Evolutionary conservation across 345 rosid species (phyloP), one percentile per base, ranked within the genome.

Genomic region (Sonneratia alba): DNA sequence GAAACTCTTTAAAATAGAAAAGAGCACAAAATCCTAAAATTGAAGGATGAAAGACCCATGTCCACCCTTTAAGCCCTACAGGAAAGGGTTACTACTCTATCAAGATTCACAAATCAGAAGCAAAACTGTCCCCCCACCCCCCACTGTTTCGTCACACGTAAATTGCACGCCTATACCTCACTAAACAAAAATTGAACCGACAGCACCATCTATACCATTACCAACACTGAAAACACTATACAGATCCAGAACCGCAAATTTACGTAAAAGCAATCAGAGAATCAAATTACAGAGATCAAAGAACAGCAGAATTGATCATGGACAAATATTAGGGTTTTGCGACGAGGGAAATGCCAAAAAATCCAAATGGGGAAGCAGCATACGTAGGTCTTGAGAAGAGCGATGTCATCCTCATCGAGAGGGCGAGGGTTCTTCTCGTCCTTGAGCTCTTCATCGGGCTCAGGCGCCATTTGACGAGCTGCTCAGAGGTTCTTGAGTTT

Each of bases 301-400:
- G 15, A 45, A 22, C 27, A 53, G 18, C 15, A 4, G 1, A 53
- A 53, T 1, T 8, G 32, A 40, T 19, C 9, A 10, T 3, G 8
- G 48, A 24, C 67, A 14, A 21, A 12, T 27, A 42, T 32, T 66
- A 71, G n/a, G 3, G 36, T 37, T 24, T 22, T 67, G 22, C 16
- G 27, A 18, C 19, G 53, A 7, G 19, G 49, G 40, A 65, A 55
- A 21, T 21, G 10, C 72, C 72, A 69, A 70, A 74, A 64, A 67
- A 18, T 0, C 16, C 14, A 32, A 63, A 8, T 51, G 34, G 40
- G 16, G 3, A 37, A 12, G 3, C 22, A 53, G 22, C 74, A 49
- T 87, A 91, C 98, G 45, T 93, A 93, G 70, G 96, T 93, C 74
- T 93, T 93, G 80, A 93, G 97, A 34, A 93, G 92, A 64, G 98